Base-by-base conservation (phyloP, 2,329 filamentous ascomycete species). In the Trichoderma simmonsii region DNA sequence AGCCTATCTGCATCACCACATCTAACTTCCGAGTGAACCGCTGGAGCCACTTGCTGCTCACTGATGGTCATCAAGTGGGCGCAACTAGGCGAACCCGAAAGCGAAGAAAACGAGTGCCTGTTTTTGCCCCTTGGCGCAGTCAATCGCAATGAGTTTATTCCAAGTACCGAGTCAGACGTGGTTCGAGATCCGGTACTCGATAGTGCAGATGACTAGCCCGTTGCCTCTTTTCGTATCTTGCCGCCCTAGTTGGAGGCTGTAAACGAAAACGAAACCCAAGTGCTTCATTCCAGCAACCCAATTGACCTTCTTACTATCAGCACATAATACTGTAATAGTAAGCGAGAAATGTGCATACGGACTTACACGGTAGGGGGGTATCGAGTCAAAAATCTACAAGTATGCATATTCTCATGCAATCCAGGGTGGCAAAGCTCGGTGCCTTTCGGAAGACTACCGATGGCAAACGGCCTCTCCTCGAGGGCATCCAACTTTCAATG, bases 1-100 rank as follows among this genome's bases (percentile, higher is more conserved):
- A 26, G 28, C 36, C 36, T 15, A 61, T 61, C 54, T 57, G 30
- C 14, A 51, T 69, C 66, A 28, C 39, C 28, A 61, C 34, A 28
- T 70, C 39, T 54, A 14, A 70, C 57, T 62, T 62, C 39, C 67
- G 67, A 60, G 67, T 30, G 26, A 70, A 70, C 67, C 67, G 67
- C 67, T 8, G 51, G 26, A 18, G 11, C 14, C 34, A 21, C 21
- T 12, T n/a, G 15, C 24, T 14, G 7, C n/a, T 32, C 15, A 24
- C 34, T 28, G 7, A 48, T 18, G 1, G 26, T 61, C 39, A 26
- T n/a, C n/a, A 5, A 6, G 48, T 54, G 48, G 48, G 48, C 48
- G 21, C 48, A 1, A 54, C n/a, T 54, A 54, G 21, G 48, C 48
- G 43, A 51, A 51, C 9, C 18, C n/a, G 43, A 54, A 54, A 54